Base-by-base conservation (phyloP, 805 yeast genomes). In the Suhomyces emberorum region DNA sequence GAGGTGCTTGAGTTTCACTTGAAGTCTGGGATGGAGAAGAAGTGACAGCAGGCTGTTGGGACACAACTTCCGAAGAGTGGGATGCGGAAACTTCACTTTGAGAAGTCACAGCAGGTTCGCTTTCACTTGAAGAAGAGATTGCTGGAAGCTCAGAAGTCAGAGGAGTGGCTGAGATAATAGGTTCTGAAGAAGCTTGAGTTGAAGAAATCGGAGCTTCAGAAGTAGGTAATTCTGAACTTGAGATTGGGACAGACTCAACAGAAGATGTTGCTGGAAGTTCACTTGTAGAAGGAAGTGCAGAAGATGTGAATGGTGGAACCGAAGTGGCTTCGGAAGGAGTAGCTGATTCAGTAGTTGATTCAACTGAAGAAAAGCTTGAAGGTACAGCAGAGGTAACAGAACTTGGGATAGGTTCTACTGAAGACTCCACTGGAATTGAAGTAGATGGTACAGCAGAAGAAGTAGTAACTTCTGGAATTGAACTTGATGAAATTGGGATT, bases 1-100 rank as follows among this genome's bases (percentile, higher is more conserved):
- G 28, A n/a, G 48, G 35, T 12, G 26, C 34, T 4, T 30, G n/a
- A 20, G 38, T 25, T 11, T 35, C 32, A 12, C 43, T 26, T 15
- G 41, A 15, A 15, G 33, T 30, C 5, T 37, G 32, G 14, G 44
- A 20, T 20, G 22, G 9, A 23, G 46, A 30, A 18, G 30, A 18
- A 15, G 25, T 41, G 20, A 39, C 11, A 9, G 15, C 26, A n/a
- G n/a, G n/a, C n/a, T n/a, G n/a, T n/a, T n/a, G n/a, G n/a, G n/a
- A n/a, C n/a, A n/a, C n/a, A 17, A 26, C 6, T n/a, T n/a, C n/a
- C n/a, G 18, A 23, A 23, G 12, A 23, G 46, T 31, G 28, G 35
- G n/a, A n/a, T n/a, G n/a, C n/a, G n/a, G n/a, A n/a, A n/a, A n/a
- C n/a, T n/a, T n/a, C n/a, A n/a, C n/a, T n/a, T 6, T 15, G 7